phyloP scores from a whole-genome alignment of 768 basidiomycete genomes.

The Pisolithus orientalis region DNA sequence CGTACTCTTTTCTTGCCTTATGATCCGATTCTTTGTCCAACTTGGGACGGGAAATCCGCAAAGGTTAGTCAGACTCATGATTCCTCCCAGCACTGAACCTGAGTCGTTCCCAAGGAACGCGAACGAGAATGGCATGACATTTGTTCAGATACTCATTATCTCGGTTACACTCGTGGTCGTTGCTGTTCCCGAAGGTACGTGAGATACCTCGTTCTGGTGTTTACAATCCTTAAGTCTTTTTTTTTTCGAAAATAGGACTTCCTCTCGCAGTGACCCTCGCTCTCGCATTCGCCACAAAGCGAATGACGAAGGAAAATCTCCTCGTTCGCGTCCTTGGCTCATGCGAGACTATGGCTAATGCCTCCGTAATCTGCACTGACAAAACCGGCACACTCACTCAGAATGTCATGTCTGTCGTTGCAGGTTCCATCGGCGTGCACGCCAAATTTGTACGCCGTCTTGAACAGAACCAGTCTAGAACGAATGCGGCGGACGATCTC shows the following conservation, averaged over 20 bases:
- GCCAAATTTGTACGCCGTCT: constrained; percentile 87
- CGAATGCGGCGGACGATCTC: constrained; percentile 59
- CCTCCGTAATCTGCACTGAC: constrained; percentile 92
- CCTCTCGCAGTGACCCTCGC: constrained; percentile 96
- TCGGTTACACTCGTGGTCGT: constrained; percentile 88
- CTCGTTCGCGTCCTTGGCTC: constrained; percentile 94
- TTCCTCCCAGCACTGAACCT: constrained; percentile 5
- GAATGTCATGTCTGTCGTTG: constrained; percentile 94
- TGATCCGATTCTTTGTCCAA: constrained; percentile 95
- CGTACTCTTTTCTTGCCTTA: constrained; percentile 71
- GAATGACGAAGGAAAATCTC: constrained; percentile 95
- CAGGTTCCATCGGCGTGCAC: constrained; percentile 89
- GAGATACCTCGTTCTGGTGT: neutral
- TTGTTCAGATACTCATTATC: constrained; percentile 92
- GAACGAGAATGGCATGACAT: constrained; percentile 80
- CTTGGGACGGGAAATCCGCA: constrained; percentile 55
- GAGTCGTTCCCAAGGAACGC: constrained; percentile 41
- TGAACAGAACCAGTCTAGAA: constrained; percentile 60
- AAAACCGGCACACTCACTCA: constrained; percentile 96
- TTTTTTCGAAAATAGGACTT: constrained; percentile 46
- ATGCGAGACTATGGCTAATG: constrained; percentile 98
- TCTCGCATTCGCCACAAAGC: constrained; percentile 92
- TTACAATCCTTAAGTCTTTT: neutral
- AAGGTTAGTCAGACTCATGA: constrained; percentile 34
- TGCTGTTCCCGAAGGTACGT: constrained; percentile 75